Conservation (phyloP, 2,329 filamentous ascomycete species). For the Cryphonectria radicalis region DNA sequence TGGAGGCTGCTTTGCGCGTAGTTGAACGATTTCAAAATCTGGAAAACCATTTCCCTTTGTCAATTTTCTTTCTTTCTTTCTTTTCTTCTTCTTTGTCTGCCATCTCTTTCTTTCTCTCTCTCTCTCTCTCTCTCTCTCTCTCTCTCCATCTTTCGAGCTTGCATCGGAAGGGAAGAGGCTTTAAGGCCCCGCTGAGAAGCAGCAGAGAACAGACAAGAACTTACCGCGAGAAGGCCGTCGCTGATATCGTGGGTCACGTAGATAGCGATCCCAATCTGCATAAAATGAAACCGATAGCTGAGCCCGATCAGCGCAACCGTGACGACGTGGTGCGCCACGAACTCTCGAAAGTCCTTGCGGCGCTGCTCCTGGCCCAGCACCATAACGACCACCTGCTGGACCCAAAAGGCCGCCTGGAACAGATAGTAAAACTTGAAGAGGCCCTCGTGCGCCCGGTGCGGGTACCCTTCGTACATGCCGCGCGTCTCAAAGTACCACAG, state of each 20-base stretch:
- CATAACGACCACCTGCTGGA: slow-evolving; percentile 91
- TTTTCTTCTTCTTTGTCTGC: too few relatives aligned
- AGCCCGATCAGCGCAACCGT: slow-evolving; percentile 81
- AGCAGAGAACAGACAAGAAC: slow-evolving; percentile 37
- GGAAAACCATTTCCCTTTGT: slow-evolving; percentile 24
- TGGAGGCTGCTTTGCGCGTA: slow-evolving; percentile 81
- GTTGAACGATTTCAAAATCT: slow-evolving; percentile 91
- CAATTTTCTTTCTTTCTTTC: not conserved
- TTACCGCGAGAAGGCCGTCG: slow-evolving; percentile 91
- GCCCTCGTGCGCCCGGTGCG: slow-evolving; percentile 78
- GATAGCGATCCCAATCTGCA: slow-evolving; percentile 89
- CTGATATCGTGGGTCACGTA: slow-evolving; percentile 95
- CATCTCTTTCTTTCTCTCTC: not conserved
- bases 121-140: too few relatives aligned
- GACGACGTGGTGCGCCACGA: slow-evolving; percentile 89
- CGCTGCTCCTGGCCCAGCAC: slow-evolving; percentile 88
- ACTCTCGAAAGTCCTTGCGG: slow-evolving; percentile 91
- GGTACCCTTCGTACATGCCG: slow-evolving; percentile 91
- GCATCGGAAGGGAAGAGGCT: too few relatives aligned
- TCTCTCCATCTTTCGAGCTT: too few relatives aligned
- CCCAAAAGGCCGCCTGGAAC: slow-evolving; percentile 93
- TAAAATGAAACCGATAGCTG: slow-evolving; percentile 96
- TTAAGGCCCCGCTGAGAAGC: not conserved
- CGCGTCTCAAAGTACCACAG: slow-evolving; percentile 93
- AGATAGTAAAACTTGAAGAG: slow-evolving; percentile 95